These are phyloP conservation scores for Mucor mucedo DNA, from an alignment of 371 early-diverging fungal species.

Conservation along the genomic window DNA sequence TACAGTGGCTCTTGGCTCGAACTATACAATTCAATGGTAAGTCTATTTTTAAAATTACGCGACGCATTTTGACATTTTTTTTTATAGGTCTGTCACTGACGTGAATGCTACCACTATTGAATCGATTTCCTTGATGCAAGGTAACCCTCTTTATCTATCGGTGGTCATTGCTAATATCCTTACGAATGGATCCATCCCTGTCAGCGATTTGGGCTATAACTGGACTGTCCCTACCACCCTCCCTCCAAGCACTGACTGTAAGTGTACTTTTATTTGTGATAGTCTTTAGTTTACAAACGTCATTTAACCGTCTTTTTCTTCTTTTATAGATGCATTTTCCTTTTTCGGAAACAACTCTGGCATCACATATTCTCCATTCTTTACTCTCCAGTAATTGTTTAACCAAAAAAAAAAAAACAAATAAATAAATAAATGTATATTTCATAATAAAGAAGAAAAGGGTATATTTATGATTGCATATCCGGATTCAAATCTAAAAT, in stretches of 20 bases:
- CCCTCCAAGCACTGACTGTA: slow-evolving; percentile 20
- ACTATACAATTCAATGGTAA: slow-evolving; percentile 17
- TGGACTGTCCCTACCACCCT: slow-evolving; percentile 25
- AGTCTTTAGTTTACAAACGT: not conserved
- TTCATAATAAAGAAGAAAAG: not conserved
- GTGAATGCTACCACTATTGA: slow-evolving; percentile 19
- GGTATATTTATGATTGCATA: slow-evolving; percentile 23
- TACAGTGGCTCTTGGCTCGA: slow-evolving; percentile 4
- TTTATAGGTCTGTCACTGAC: slow-evolving; percentile 10
- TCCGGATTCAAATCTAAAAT: slow-evolving; percentile 60
- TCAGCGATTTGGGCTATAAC: slow-evolving; percentile 10
- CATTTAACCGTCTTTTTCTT: not conserved
- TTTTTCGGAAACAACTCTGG: slow-evolving; percentile 13
- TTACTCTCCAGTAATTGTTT: slow-evolving; percentile 3
- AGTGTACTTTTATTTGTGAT: not conserved
- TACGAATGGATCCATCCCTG: slow-evolving; percentile 17
- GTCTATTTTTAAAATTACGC: not conserved
- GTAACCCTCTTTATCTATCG: slow-evolving; percentile 12
- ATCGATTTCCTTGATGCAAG: slow-evolving; percentile 20
- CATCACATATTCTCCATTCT: slow-evolving; percentile 17
- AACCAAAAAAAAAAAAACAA: not conserved
- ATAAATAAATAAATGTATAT: not conserved
- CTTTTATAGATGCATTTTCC: slow-evolving; percentile 15
- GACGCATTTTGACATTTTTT: not conserved
- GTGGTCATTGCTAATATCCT: slow-evolving; percentile 18